phyloP scores from a whole-genome alignment of 345 rosid genomes.

The Citrus medica region DNA sequence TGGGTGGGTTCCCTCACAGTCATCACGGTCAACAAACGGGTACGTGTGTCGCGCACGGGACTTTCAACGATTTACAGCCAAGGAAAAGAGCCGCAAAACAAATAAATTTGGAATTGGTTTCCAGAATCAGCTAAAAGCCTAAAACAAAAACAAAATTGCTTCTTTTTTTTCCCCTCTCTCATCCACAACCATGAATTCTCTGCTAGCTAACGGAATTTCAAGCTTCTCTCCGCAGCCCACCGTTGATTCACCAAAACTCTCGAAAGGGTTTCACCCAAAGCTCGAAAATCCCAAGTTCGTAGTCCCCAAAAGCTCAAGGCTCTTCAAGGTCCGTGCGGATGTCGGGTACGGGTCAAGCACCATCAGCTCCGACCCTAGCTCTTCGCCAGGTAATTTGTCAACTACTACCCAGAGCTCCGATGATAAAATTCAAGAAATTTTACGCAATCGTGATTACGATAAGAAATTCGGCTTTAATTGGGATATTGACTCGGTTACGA shows the following conservation, averaged over 20 bases:
- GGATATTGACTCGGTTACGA: slow-evolving; percentile 73
- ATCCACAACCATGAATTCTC: slow-evolving; percentile 43
- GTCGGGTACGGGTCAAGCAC: slow-evolving; percentile 38
- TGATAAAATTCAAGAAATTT: slow-evolving; percentile 65
- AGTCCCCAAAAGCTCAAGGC: slow-evolving; percentile 15
- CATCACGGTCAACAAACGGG: not conserved
- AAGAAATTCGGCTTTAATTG: slow-evolving; percentile 67
- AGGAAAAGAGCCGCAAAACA: not conserved
- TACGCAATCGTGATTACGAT: slow-evolving; percentile 65
- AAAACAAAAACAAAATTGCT: too few species aligned
- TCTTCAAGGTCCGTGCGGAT: slow-evolving; percentile 47
- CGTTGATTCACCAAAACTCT: slow-evolving; percentile 24
- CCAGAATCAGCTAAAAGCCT: too few species aligned
- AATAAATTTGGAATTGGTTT: not conserved
- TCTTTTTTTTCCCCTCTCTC: not conserved
- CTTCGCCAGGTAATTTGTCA: slow-evolving; percentile 38
- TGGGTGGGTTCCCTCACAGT: not conserved
- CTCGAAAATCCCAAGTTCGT: slow-evolving; percentile 33
- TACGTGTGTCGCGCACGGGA: not conserved
- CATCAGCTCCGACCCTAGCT: slow-evolving; percentile 28
- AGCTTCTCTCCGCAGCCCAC: slow-evolving; percentile 35
- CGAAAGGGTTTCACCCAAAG: slow-evolving; percentile 27
- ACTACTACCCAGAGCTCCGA: slow-evolving; percentile 37
- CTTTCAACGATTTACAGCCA: not conserved
- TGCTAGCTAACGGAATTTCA: slow-evolving; percentile 40